A percentile compares a stretch with the other conserved stretches of the same genome.
These are phyloP conservation scores for Picochlorum costavermella DNA, from an alignment of 139 green algal species.

Conservation along the genomic window DNA sequence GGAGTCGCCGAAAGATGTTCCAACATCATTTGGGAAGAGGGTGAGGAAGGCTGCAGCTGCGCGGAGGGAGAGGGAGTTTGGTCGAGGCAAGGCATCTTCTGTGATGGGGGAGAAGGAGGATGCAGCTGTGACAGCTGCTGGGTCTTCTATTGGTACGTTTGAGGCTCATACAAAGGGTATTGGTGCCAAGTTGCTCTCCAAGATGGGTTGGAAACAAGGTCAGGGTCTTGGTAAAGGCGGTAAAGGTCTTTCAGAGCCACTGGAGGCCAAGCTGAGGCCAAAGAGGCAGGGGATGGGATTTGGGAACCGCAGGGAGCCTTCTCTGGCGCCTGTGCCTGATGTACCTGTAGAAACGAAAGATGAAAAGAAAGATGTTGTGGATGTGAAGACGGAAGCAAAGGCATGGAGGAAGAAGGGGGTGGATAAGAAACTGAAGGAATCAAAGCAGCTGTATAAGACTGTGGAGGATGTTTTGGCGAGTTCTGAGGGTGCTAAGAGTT, in stretches of 20 bases:
- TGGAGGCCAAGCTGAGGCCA: slow-evolving; percentile 81
- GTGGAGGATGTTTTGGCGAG: slow-evolving; percentile 70
- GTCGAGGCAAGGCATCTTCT: slow-evolving; percentile 2
- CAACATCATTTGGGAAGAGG: slow-evolving; percentile 64
- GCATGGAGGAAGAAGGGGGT: slow-evolving; percentile 60
- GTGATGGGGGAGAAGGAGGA: slow-evolving; percentile 25
- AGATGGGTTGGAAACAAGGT: slow-evolving; percentile 87
- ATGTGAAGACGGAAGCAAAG: neutral
- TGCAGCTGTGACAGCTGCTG: slow-evolving; percentile 2
- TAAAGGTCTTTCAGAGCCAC: slow-evolving; percentile 71
- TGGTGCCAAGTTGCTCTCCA: slow-evolving; percentile 84
- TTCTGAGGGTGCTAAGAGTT: neutral
- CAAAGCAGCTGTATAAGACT: slow-evolving; percentile 61
- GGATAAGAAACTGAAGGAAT: slow-evolving; percentile 8
- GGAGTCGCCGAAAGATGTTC: slow-evolving; percentile 50
- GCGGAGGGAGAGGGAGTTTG: neutral
- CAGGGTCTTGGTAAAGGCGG: slow-evolving; percentile 48
- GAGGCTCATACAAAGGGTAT: slow-evolving; percentile 92
- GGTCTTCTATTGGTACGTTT: slow-evolving; percentile 60
- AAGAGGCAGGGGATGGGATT: slow-evolving; percentile 95
- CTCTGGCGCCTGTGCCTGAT: slow-evolving; percentile 20
- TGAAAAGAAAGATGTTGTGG: slow-evolving; percentile 4
- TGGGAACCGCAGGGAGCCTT: slow-evolving; percentile 48
- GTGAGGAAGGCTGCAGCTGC: slow-evolving; percentile 39
- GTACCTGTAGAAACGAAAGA: slow-evolving; percentile 8